Percentiles rank a stretch among this genome's conserved stretches.
Conservation (phyloP, 768 basidiomycete species). For the Coprinellus micaceus region DNA sequence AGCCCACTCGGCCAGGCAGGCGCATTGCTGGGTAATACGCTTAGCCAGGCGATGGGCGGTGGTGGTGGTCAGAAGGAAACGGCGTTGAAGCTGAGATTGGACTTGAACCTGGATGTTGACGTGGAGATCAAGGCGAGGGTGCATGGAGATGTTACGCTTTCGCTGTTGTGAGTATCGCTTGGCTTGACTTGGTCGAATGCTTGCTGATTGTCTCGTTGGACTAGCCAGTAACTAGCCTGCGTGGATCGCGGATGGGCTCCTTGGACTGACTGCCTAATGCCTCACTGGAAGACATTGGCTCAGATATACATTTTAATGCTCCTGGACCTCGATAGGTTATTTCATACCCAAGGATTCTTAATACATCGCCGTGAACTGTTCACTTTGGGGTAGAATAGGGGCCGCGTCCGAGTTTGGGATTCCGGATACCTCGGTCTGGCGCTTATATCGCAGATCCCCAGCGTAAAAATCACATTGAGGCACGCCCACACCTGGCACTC, state of each 20-base stretch:
- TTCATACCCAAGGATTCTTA: too few species aligned
- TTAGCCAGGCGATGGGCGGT: not conserved
- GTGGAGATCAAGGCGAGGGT: conserved; percentile 29
- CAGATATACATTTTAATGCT: too few species aligned
- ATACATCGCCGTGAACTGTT: too few species aligned
- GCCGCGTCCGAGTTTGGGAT: too few species aligned
- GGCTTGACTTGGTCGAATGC: not conserved
- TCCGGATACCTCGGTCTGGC: too few species aligned
- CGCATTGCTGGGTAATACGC: not conserved
- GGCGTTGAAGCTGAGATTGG: conserved; percentile 22
- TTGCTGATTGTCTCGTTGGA: not conserved
- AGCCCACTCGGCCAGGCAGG: not conserved
- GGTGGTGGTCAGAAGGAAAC: not conserved
- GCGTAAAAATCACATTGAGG: too few species aligned
- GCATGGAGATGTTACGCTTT: conserved; percentile 31
- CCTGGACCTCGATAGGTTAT: too few species aligned
- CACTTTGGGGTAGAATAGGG: too few species aligned
- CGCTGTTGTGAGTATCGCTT: conserved; percentile 16
- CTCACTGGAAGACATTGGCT: too few species aligned
- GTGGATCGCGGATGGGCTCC: not conserved
- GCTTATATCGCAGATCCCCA: too few species aligned
- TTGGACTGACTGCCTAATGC: too few species aligned
- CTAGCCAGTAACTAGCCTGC: not conserved
- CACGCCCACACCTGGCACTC: too few species aligned
- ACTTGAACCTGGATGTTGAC: conserved; percentile 31